These are phyloP conservation scores for Mycena leptocephala DNA, from an alignment of 768 basidiomycete species.

Conservation along the genomic window DNA sequence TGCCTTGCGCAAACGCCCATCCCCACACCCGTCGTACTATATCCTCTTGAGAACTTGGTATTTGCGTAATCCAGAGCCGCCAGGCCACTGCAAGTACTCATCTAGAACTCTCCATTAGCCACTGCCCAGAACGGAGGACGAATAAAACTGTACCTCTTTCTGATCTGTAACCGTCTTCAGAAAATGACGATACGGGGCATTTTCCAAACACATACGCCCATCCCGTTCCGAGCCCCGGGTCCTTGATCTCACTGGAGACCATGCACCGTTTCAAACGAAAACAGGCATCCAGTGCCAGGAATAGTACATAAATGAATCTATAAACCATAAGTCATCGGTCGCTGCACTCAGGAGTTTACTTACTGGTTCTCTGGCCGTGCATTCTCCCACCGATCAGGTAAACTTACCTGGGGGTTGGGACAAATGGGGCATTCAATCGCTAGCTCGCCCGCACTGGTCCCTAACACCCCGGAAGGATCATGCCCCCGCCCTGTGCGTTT, in stretches of 20 bases:
- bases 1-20: too few relatives aligned
- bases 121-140: neutral
- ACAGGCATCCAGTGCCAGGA: conserved; percentile 38
- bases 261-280: conserved; percentile 36
- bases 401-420: conserved; percentile 33
- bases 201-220: conserved; percentile 41
- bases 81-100: too few relatives aligned
- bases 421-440: conserved; percentile 40
- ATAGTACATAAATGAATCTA: conserved; percentile 33
- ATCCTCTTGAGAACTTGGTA: too few relatives aligned
- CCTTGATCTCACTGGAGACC: conserved; percentile 34
- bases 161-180: conserved; percentile 17
- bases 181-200: conserved; percentile 19
- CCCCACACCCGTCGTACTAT: too few relatives aligned
- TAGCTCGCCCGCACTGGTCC: neutral
- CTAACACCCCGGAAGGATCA: neutral
- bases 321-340: too few relatives aligned
- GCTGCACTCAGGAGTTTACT: neutral
- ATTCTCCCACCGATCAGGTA: conserved; percentile 34
- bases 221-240: conserved; percentile 36
- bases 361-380: conserved; percentile 13
- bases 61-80: too few relatives aligned
- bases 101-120: too few relatives aligned
- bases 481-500: conserved; percentile 15
- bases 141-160: neutral